Conservation (phyloP, 441 rosid species). For the Gossypium trilobum region DNA sequence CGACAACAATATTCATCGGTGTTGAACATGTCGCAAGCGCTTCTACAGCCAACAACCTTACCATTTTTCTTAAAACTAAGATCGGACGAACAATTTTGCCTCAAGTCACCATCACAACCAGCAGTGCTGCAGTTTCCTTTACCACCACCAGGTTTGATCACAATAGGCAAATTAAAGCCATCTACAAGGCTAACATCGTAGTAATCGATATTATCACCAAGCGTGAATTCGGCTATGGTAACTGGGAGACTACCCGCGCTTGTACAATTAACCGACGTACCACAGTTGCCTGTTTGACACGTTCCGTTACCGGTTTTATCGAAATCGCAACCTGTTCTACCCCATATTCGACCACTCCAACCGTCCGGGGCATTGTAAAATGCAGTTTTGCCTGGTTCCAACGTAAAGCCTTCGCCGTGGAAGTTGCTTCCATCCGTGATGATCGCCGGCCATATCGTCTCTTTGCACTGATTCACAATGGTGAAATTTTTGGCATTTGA, state of each 20-base stretch:
- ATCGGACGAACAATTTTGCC: slow-evolving; percentile 35
- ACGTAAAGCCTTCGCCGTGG: slow-evolving; percentile 26
- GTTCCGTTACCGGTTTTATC: slow-evolving; percentile 26
- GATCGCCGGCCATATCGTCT: slow-evolving; percentile 53
- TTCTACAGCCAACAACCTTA: slow-evolving; percentile 43
- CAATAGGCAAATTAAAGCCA: slow-evolving; percentile 51
- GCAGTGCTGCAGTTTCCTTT: slow-evolving; percentile 45
- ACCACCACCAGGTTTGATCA: slow-evolving; percentile 30
- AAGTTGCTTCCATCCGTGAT: slow-evolving; percentile 21
- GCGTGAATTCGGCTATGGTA: slow-evolving; percentile 48
- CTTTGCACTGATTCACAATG: slow-evolving; percentile 42
- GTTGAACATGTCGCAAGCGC: slow-evolving; percentile 45
- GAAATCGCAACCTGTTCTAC: slow-evolving; percentile 46
- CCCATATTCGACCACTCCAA: slow-evolving; percentile 70
- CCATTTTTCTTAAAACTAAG: slow-evolving; percentile 28
- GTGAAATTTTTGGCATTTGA: slow-evolving; percentile 36
- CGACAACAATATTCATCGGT: slow-evolving; percentile 51
- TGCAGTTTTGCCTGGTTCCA: slow-evolving; percentile 32
- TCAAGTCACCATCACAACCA: slow-evolving; percentile 52
- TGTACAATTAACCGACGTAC: slow-evolving; percentile 36
- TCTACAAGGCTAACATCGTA: slow-evolving; percentile 58
- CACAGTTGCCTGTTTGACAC: slow-evolving; percentile 52
- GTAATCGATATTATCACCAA: slow-evolving; percentile 34
- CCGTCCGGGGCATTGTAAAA: slow-evolving; percentile 23
- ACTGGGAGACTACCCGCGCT: slow-evolving; percentile 37